Percentiles rank a stretch among this genome's conserved stretches.
Conservation (phyloP, 257 asterid genomes). For the Solanum pinnatisectum region DNA sequence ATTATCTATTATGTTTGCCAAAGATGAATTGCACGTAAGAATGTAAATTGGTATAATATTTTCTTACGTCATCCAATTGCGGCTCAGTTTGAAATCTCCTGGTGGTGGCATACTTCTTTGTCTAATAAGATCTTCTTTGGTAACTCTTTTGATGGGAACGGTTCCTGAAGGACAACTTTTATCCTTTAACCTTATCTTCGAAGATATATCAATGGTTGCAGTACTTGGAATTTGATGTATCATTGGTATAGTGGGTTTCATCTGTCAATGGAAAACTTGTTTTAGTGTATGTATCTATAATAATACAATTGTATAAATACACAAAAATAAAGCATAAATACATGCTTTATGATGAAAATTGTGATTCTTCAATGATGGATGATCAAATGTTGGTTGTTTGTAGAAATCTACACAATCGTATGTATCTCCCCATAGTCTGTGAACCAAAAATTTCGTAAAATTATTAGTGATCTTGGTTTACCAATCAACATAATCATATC, state of each 20-base stretch:
- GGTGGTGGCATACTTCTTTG: not conserved
- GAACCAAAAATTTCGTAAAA: not conserved
- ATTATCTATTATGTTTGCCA: no score
- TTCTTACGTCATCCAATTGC: no score
- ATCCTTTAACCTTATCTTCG: not conserved
- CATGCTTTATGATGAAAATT: not conserved
- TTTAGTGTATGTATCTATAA: no score
- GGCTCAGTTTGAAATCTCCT: not conserved
- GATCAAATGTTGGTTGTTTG: not conserved
- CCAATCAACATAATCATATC: no score
- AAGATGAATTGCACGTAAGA: no score
- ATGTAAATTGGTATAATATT: no score
- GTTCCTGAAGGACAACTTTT: not conserved
- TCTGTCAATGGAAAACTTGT: not conserved
- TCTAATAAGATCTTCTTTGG: not conserved
- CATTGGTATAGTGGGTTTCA: not conserved
- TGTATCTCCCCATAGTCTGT: no score
- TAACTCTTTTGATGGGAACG: not conserved
- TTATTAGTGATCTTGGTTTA: no score
- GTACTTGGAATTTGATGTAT: not conserved
- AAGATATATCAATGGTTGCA: not conserved
- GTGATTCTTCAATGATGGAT: not conserved
- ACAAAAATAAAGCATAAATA: no score
- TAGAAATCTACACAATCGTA: no score
- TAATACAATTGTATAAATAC: not conserved